Evolutionary conservation across 768 basidiomycete genomes (phyloP).

Genomic region (Rhodosporidiobolus odoratus): DNA sequence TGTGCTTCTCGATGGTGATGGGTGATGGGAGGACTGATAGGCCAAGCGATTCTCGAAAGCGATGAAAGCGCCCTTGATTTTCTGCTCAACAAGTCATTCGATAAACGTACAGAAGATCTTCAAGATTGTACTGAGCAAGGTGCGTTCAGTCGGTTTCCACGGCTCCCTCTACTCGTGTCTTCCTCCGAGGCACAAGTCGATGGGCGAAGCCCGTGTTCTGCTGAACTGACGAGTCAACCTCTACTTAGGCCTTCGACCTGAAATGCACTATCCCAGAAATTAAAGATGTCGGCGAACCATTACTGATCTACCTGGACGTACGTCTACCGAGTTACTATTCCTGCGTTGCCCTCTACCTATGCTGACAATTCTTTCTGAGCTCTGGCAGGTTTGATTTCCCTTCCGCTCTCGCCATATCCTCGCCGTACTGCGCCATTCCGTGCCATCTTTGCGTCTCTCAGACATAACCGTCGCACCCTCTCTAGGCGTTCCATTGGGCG

Average conservation of each 20-base stretch:
- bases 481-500: too few species aligned
- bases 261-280: conserved; percentile 95
- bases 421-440: too few species aligned
- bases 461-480: too few species aligned
- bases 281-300: conserved; percentile 90
- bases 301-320: conserved; percentile 64
- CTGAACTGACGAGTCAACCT: neutral
- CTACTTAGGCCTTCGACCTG: conserved; percentile 72
- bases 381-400: too few species aligned
- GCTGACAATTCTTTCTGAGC: too few species aligned
- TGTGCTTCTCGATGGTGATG: too few species aligned
- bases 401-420: too few species aligned
- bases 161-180: neutral
- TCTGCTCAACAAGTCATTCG: conserved; percentile 96
- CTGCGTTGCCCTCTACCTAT: too few species aligned
- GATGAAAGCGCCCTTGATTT: conserved; percentile 99
- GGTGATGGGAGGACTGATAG: conserved; percentile 47
- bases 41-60: conserved; percentile 97
- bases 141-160: conserved; percentile 7
- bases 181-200: neutral
- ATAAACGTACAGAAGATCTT: conserved; percentile 99
- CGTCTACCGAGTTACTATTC: too few species aligned
- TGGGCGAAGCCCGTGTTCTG: neutral
- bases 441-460: too few species aligned
- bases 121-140: conserved; percentile 91